These are phyloP conservation scores for Salix viminalis DNA, from an alignment of 345 rosid genomes.

Conservation along the genomic window DNA sequence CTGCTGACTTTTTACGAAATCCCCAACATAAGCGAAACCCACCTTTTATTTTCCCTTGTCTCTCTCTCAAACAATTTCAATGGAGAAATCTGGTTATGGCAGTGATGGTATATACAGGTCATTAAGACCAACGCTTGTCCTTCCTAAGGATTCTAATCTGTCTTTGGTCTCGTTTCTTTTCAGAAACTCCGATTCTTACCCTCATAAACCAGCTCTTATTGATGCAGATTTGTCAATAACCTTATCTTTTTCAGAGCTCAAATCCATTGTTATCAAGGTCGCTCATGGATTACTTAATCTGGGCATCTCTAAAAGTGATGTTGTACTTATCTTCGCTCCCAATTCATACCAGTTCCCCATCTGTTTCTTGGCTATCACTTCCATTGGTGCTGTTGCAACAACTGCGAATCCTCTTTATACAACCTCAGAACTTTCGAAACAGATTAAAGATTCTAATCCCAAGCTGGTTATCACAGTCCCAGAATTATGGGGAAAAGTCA, in stretches of 20 bases:
- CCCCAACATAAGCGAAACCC: neutral
- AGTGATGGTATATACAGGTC: constrained; percentile 75
- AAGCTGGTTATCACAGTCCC: neutral
- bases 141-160: constrained; percentile 61
- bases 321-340: constrained; percentile 59
- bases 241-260: constrained; percentile 53
- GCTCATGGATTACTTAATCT: constrained; percentile 53
- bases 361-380: constrained; percentile 56
- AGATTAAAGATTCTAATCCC: constrained; percentile 45
- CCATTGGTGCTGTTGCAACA: constrained; percentile 61
- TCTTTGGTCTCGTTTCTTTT: constrained; percentile 59
- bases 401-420: constrained; percentile 68
- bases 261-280: constrained; percentile 49
- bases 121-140: constrained; percentile 46
- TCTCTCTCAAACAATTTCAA: neutral
- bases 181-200: constrained; percentile 47
- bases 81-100: constrained; percentile 89
- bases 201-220: constrained; percentile 49
- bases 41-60: neutral
- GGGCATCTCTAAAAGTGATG: constrained; percentile 58
- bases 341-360: constrained; percentile 66
- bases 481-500: neutral
- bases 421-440: constrained; percentile 50
- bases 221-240: constrained; percentile 54
- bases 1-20: neutral